These are phyloP conservation scores for Fusarium drepaniforme DNA, from an alignment of 2,329 filamentous ascomycete genomes.

Conservation along the genomic window DNA sequence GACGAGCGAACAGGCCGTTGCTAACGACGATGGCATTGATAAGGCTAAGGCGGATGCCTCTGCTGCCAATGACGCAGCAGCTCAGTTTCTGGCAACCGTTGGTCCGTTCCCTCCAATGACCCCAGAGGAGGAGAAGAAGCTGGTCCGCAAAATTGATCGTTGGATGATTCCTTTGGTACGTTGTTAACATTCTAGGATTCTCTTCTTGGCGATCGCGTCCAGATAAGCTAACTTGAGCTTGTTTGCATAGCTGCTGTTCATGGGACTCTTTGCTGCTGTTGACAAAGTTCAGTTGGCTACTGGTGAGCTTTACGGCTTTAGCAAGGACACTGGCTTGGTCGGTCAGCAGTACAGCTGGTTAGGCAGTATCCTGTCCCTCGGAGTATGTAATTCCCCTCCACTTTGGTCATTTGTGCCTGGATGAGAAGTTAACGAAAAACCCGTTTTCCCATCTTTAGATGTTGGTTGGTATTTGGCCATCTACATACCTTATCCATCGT, in stretches of 20 bases:
- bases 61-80: background rate
- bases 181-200: background rate
- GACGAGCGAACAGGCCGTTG: background rate
- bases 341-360: conserved; percentile 39
- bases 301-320: conserved; percentile 42
- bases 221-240: background rate
- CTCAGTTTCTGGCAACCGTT: background rate
- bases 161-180: conserved; percentile 30
- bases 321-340: conserved; percentile 25
- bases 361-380: conserved; percentile 34
- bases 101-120: conserved; percentile 24
- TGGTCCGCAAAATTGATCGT: conserved; percentile 33
- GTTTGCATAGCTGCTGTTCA: background rate
- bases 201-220: background rate
- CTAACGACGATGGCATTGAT: background rate
- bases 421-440: background rate
- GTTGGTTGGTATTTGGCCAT: background rate
- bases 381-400: conserved; percentile 15
- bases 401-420: background rate
- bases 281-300: conserved; percentile 49
- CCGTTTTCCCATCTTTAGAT: background rate
- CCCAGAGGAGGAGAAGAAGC: conserved; percentile 28
- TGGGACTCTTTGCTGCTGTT: conserved; percentile 26
- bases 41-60: background rate
- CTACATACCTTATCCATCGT: conserved; percentile 27